Evolutionary conservation across 2,329 filamentous ascomycete species (phyloP).

Genomic region (Onygenales sp.): DNA sequence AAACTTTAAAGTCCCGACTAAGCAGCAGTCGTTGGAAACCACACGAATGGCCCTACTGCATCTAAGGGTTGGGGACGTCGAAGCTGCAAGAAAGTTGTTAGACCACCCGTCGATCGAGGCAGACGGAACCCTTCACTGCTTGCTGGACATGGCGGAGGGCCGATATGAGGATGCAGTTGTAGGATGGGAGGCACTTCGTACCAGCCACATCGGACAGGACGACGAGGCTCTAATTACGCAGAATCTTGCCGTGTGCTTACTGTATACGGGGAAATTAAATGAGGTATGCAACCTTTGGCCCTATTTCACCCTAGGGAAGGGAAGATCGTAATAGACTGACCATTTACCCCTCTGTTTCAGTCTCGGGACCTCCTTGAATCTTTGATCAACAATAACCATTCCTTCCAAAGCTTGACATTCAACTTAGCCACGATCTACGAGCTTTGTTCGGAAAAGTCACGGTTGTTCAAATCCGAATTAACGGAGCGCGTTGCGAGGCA

Average conservation of each 20-base stretch:
- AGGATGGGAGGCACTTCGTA: slow-evolving; percentile 49
- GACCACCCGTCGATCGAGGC: slow-evolving; percentile 13
- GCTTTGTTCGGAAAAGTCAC: slow-evolving; percentile 69
- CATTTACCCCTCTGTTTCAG: slow-evolving; percentile 25
- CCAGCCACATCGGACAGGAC: slow-evolving; percentile 33
- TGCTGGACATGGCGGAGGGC: slow-evolving; percentile 71
- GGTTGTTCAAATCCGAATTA: slow-evolving; percentile 59
- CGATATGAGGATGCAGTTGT: slow-evolving; percentile 56
- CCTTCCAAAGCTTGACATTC: slow-evolving; percentile 74
- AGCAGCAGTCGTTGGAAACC: slow-evolving; percentile 23
- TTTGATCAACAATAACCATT: slow-evolving; percentile 52
- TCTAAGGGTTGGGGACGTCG: slow-evolving; percentile 68
- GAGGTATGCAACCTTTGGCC: slow-evolving; percentile 43
- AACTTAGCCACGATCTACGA: slow-evolving; percentile 90
- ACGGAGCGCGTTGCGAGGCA: slow-evolving; percentile 59
- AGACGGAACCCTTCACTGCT: slow-evolving; percentile 40
- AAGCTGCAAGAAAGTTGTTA: slow-evolving; percentile 53
- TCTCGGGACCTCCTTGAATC: slow-evolving; percentile 58
- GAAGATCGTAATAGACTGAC: not conserved
- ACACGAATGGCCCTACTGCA: slow-evolving; percentile 54
- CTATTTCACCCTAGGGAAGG: not conserved
- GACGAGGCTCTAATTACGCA: slow-evolving; percentile 64
- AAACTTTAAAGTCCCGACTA: slow-evolving; percentile 38
- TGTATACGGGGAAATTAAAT: slow-evolving; percentile 70
- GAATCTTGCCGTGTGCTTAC: slow-evolving; percentile 72